Conservation (phyloP, 495 filamentous ascomycete species). For the Penicillium verhagenii region DNA sequence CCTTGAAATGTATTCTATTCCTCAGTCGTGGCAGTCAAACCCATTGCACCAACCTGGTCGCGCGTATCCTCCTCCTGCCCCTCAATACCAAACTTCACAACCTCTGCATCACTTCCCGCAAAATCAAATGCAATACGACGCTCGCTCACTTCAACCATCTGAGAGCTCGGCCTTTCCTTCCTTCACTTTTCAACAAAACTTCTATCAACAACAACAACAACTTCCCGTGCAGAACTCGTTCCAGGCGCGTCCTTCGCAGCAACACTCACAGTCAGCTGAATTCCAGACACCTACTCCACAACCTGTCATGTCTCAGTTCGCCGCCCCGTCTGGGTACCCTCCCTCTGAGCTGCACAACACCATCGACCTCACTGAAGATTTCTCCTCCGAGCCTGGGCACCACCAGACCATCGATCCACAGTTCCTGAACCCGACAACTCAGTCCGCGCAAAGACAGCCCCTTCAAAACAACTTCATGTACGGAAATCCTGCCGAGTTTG, state of each 20-base stretch:
- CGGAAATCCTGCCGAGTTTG: slow-evolving; percentile 27
- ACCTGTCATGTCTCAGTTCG: slow-evolving; percentile 25
- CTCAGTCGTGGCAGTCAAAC: slow-evolving; percentile 39
- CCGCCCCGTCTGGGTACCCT: slow-evolving; percentile 26
- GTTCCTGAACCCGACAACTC: slow-evolving; percentile 28
- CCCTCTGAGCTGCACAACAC: slow-evolving; percentile 26
- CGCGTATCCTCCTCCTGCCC: slow-evolving; percentile 26
- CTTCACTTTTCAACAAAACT: slow-evolving; percentile 33
- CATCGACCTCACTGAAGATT: slow-evolving; percentile 36
- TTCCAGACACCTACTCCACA: slow-evolving; percentile 21
- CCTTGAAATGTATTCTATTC: slow-evolving; percentile 38
- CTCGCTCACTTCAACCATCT: slow-evolving; percentile 26
- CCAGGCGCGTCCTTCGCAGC: slow-evolving; percentile 21
- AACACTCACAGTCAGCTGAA: slow-evolving; percentile 17
- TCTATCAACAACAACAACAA: slow-evolving; percentile 35
- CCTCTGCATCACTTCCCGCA: slow-evolving; percentile 38
- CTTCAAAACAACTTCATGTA: slow-evolving; percentile 33
- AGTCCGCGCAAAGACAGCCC: slow-evolving; percentile 15
- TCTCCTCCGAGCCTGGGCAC: slow-evolving; percentile 19
- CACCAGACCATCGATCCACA: slow-evolving; percentile 44
- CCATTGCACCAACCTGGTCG: slow-evolving; percentile 32
- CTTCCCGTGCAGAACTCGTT: slow-evolving; percentile 32
- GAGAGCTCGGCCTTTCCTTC: slow-evolving; percentile 36
- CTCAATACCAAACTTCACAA: slow-evolving; percentile 29
- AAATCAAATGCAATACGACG: slow-evolving; percentile 37